Evolutionary conservation across 1,284 basidiomycete genomes (phyloP).

Genomic region (Heterobasidion annosum): DNA sequence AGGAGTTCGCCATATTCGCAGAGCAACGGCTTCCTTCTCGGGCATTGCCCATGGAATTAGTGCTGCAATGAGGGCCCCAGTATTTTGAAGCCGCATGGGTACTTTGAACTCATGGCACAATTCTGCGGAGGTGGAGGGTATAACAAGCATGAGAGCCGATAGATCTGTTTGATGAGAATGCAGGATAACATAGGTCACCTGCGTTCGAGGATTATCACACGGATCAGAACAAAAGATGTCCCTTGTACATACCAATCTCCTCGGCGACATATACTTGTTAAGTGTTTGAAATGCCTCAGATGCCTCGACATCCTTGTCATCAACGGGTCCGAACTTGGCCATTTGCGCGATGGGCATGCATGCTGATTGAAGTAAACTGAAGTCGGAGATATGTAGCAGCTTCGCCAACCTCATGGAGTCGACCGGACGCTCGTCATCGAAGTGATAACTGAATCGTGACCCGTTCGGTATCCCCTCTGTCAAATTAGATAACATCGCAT

Average conservation of each 20-base stretch:
- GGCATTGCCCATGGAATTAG: slow-evolving; percentile 38
- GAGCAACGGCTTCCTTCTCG: slow-evolving; percentile 13
- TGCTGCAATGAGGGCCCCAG: slow-evolving; percentile 27
- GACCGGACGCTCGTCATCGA: slow-evolving; percentile 19
- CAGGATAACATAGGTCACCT: slow-evolving; percentile 42
- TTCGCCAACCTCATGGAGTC: slow-evolving; percentile 35
- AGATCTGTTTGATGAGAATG: slow-evolving; percentile 18
- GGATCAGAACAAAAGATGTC: slow-evolving; percentile 2
- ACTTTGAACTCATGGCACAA: slow-evolving; percentile 20
- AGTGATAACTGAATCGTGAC: slow-evolving; percentile 36
- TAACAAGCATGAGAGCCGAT: slow-evolving; percentile 33
- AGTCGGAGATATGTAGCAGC: slow-evolving; percentile 36
- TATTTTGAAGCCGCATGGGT: slow-evolving; percentile 15
- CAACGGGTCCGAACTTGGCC: slow-evolving; percentile 32
- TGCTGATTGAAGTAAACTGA: slow-evolving; percentile 35
- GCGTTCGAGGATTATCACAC: slow-evolving; percentile 4
- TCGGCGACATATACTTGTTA: slow-evolving; percentile 33
- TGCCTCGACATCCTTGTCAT: slow-evolving; percentile 21
- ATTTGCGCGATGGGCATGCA: slow-evolving; percentile 43
- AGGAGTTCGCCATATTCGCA: slow-evolving; percentile 9
- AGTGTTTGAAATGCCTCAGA: slow-evolving; percentile 31
- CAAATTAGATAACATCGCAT: slow-evolving; percentile 35
- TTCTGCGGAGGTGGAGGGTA: slow-evolving; percentile 15
- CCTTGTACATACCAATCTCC: slow-evolving; percentile 20
- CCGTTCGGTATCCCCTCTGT: slow-evolving; percentile 30